These are phyloP conservation scores for Kluyveromyces marxianus DNA, from an alignment of 1,139 yeast species.

Conservation along the genomic window DNA sequence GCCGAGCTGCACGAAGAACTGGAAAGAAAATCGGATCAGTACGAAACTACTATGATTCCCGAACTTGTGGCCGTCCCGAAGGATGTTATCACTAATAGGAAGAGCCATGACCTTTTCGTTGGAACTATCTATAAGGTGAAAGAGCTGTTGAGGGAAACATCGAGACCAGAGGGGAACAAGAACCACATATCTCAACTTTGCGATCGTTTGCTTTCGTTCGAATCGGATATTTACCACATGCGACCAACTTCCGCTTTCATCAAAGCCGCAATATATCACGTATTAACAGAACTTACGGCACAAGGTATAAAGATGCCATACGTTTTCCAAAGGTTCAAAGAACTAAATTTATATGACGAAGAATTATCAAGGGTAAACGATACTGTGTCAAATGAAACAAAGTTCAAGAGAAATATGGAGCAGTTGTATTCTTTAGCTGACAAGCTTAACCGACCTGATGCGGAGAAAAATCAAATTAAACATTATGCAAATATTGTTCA, in stretches of 20 bases:
- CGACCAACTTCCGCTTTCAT: neutral
- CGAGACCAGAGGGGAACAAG: slow-evolving; percentile 3
- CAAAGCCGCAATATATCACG: slow-evolving; percentile 1
- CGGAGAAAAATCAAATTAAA: neutral
- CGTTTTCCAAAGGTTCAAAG: slow-evolving; percentile 5
- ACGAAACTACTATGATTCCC: neutral
- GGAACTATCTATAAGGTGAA: slow-evolving; percentile 1
- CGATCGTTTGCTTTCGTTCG: neutral
- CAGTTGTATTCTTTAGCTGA: slow-evolving; percentile 1
- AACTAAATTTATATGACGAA: slow-evolving; percentile 1
- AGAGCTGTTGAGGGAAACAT: slow-evolving; percentile 1
- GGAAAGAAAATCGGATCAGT: neutral
- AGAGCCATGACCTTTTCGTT: neutral
- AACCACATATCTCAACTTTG: neutral
- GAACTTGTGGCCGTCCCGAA: neutral
- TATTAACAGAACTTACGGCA: slow-evolving; percentile 2
- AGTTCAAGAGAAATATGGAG: neutral
- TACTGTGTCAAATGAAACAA: neutral
- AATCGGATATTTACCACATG: neutral
- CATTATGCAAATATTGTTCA: neutral
- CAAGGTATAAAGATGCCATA: slow-evolving; percentile 7
- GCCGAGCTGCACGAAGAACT: neutral
- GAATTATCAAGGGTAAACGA: neutral
- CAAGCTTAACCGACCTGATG: slow-evolving; percentile 1
- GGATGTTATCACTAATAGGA: neutral